phyloP scores from a whole-genome alignment of 306 rosid species.

The Phaseolus lunatus region DNA sequence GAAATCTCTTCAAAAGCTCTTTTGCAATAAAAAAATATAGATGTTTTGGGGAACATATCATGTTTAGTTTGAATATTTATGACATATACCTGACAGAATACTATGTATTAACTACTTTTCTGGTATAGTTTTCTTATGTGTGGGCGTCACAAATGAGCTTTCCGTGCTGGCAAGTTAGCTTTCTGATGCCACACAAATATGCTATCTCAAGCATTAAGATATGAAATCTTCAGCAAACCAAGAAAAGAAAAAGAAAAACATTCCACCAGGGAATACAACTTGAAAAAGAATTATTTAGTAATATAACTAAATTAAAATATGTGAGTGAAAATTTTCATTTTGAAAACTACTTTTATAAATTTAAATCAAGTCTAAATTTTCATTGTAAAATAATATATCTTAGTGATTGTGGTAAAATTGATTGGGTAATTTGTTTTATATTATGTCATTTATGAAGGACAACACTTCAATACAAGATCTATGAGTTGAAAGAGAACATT shows the following conservation, averaged over 20 bases:
- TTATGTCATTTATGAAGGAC: too few relatives aligned
- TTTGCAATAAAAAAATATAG: not conserved
- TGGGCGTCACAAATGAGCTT: slow-evolving; percentile 1
- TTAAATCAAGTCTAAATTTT: too few relatives aligned
- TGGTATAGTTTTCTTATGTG: not conserved
- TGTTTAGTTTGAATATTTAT: not conserved
- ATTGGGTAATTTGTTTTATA: too few relatives aligned
- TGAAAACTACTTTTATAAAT: too few relatives aligned
- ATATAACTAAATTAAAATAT: too few relatives aligned
- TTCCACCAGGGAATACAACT: not conserved
- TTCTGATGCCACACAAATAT: slow-evolving; percentile 21
- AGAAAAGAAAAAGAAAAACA: not conserved
- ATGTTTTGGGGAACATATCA: not conserved
- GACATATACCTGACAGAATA: not conserved
- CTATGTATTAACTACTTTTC: not conserved
- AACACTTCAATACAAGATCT: too few relatives aligned
- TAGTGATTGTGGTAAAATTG: too few relatives aligned
- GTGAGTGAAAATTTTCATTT: too few relatives aligned
- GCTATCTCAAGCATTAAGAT: not conserved
- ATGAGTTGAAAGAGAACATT: too few relatives aligned
- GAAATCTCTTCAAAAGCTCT: not conserved
- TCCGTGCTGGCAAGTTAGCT: slow-evolving; percentile 31
- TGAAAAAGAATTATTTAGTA: too few relatives aligned
- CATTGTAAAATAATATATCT: too few relatives aligned
- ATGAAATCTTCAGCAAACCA: not conserved